These are phyloP conservation scores for Colletotrichum sp. DNA, from an alignment of 2,329 filamentous ascomycete species.

Conservation along the genomic window DNA sequence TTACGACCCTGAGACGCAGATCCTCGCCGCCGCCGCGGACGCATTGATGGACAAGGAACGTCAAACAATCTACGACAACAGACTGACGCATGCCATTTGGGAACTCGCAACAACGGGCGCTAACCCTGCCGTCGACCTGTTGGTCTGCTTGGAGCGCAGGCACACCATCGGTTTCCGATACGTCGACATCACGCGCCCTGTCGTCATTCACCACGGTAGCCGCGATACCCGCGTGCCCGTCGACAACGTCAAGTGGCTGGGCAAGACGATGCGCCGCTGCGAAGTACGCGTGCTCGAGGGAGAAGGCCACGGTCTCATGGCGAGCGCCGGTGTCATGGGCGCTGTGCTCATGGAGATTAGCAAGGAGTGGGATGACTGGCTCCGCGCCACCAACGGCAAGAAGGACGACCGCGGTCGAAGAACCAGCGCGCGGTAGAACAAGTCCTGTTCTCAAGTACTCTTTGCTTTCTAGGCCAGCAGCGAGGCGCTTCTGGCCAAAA, in stretches of 20 bases:
- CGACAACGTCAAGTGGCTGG: constrained; percentile 94
- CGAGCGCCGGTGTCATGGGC: constrained; percentile 90
- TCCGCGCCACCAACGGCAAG: constrained; percentile 54
- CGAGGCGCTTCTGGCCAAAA: not conserved
- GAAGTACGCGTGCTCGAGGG: constrained; percentile 90
- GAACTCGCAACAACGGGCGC: constrained; percentile 87
- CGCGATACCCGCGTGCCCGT: constrained; percentile 91
- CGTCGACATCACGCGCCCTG: constrained; percentile 88
- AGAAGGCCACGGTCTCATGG: constrained; percentile 96
- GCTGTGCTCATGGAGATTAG: constrained; percentile 93
- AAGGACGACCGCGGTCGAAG: constrained; percentile 18
- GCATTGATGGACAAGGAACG: constrained; percentile 73
- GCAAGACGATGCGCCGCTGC: constrained; percentile 90
- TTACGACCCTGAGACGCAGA: constrained; percentile 32
- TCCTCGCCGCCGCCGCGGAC: constrained; percentile 60
- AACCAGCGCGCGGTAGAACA: constrained; percentile 5
- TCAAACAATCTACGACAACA: constrained; percentile 78
- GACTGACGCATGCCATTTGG: constrained; percentile 94
- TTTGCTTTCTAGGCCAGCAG: not conserved
- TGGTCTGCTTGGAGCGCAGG: constrained; percentile 89
- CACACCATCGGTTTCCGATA: constrained; percentile 96
- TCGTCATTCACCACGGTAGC: constrained; percentile 93
- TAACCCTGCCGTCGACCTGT: constrained; percentile 90
- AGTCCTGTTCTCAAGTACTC: not conserved
- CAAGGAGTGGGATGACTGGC: constrained; percentile 92